These are phyloP conservation scores for Westerdykella aurantiaca DNA, from an alignment of 2,329 filamentous ascomycete genomes.

Conservation along the genomic window DNA sequence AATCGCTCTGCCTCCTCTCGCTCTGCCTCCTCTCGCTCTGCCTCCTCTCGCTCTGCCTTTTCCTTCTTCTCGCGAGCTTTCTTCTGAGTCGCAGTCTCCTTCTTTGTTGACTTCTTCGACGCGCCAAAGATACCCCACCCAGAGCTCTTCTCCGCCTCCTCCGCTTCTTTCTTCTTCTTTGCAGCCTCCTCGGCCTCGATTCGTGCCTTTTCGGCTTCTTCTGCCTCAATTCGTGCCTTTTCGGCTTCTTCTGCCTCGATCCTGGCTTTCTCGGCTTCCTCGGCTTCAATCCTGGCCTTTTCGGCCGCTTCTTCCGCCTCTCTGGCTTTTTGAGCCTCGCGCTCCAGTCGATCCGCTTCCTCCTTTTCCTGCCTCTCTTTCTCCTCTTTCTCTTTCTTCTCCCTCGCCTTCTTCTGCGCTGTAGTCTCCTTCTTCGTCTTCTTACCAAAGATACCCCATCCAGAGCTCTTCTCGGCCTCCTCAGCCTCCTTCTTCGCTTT, in stretches of 20 bases:
- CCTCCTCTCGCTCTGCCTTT: slow-evolving; percentile 15
- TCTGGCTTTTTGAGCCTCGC: slow-evolving; percentile 34
- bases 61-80: slow-evolving; percentile 10
- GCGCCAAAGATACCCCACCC: slow-evolving; percentile 19
- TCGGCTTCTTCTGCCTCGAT: slow-evolving; percentile 26
- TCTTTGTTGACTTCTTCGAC: slow-evolving; percentile 15
- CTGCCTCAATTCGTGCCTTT: slow-evolving; percentile 15
- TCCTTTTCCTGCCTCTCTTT: slow-evolving; percentile 17
- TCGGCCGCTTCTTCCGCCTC: slow-evolving; percentile 26
- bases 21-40: slow-evolving; percentile 12
- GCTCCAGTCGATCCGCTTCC: slow-evolving; percentile 24
- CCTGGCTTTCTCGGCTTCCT: slow-evolving; percentile 31
- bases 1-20: slow-evolving; percentile 16
- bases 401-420: slow-evolving; percentile 10
- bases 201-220: slow-evolving; percentile 16
- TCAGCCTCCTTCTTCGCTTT: slow-evolving; percentile 15
- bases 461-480: slow-evolving; percentile 27
- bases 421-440: slow-evolving; percentile 24
- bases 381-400: slow-evolving; percentile 10
- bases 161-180: slow-evolving; percentile 17
- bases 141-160: slow-evolving; percentile 28
- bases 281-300: slow-evolving; percentile 14
- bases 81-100: slow-evolving; percentile 6
- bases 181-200: slow-evolving; percentile 23
- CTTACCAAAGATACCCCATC: slow-evolving; percentile 23